Evolutionary conservation across 139 green algal genomes (phyloP).

Genomic region (Tetradesmus obliquus): DNA sequence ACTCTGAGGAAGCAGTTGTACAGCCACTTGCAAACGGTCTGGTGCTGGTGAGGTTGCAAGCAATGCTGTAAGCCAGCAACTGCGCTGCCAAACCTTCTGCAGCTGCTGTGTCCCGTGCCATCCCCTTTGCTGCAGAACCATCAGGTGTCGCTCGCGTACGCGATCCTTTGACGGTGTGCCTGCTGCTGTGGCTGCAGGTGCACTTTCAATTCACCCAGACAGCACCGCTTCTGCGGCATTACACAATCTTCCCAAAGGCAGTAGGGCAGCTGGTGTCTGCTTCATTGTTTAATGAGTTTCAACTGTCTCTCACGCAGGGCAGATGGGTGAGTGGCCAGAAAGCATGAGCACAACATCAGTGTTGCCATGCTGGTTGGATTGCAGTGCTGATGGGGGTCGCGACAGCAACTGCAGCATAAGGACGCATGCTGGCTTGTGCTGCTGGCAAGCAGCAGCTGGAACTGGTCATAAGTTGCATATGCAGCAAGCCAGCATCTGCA

Average conservation of each 20-base stretch:
- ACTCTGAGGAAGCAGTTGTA: background rate
- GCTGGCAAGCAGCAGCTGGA: too few relatives aligned
- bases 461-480: too few relatives aligned
- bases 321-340: conserved; percentile 54
- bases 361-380: too few relatives aligned
- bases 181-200: conserved; percentile 13
- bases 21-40: background rate
- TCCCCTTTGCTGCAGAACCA: background rate
- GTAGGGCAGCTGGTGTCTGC: conserved; percentile 39
- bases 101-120: background rate
- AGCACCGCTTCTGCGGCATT: conserved; percentile 9
- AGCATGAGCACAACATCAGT: background rate
- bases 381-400: too few relatives aligned
- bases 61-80: background rate
- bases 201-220: conserved; percentile 45
- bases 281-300: conserved; percentile 42
- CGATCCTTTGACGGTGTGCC: background rate
- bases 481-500: too few relatives aligned
- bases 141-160: too few relatives aligned
- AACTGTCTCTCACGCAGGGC: conserved; percentile 61
- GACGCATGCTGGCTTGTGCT: too few relatives aligned
- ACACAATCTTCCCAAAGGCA: conserved; percentile 42
- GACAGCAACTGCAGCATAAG: background rate
- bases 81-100: background rate
- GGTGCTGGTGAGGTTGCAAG: conserved; percentile 7